A percentile compares a stretch with the other conserved stretches of the same genome.
Evolutionary conservation across 2,329 filamentous ascomycete species (phyloP).

Genomic region (Fusarium devonianum): DNA sequence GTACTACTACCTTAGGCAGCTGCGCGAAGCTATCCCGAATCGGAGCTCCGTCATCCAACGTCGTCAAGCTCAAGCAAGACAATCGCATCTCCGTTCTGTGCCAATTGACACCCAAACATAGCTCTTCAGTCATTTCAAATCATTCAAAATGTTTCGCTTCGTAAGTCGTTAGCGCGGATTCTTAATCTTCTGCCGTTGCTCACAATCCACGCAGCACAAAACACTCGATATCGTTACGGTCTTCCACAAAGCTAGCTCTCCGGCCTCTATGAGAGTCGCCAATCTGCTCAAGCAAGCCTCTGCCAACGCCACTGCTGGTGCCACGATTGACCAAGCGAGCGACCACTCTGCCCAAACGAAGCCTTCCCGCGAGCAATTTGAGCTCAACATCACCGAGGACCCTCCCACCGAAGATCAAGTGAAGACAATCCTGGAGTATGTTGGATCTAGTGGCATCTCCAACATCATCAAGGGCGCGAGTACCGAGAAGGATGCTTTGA

Average conservation of each 20-base stretch:
- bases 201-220: slow-evolving; percentile 65
- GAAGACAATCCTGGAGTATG: slow-evolving; percentile 82
- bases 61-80: slow-evolving; percentile 1
- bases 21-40: slow-evolving; percentile 42
- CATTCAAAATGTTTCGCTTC: slow-evolving; percentile 55
- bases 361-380: slow-evolving; percentile 71
- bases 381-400: slow-evolving; percentile 83
- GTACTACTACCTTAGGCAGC: too few species aligned
- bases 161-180: slow-evolving; percentile 45
- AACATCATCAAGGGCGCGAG: slow-evolving; percentile 76
- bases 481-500: slow-evolving; percentile 78
- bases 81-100: slow-evolving; percentile 8
- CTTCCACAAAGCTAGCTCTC: slow-evolving; percentile 84
- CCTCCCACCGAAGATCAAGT: slow-evolving; percentile 84
- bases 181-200: slow-evolving; percentile 17
- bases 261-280: slow-evolving; percentile 75
- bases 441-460: slow-evolving; percentile 68
- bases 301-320: slow-evolving; percentile 69
- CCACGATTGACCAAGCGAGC: slow-evolving; percentile 78
- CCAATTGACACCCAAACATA: slow-evolving; percentile 6
- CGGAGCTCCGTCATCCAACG: slow-evolving; percentile 31
- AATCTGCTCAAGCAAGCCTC: slow-evolving; percentile 83
- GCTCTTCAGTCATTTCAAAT: neutral
- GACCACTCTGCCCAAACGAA: slow-evolving; percentile 72
- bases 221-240: slow-evolving; percentile 91